A percentile compares a stretch with the other conserved stretches of the same genome.
These are phyloP conservation scores for Flueggea neowawraea DNA, from an alignment of 441 rosid species.

Conservation along the genomic window DNA sequence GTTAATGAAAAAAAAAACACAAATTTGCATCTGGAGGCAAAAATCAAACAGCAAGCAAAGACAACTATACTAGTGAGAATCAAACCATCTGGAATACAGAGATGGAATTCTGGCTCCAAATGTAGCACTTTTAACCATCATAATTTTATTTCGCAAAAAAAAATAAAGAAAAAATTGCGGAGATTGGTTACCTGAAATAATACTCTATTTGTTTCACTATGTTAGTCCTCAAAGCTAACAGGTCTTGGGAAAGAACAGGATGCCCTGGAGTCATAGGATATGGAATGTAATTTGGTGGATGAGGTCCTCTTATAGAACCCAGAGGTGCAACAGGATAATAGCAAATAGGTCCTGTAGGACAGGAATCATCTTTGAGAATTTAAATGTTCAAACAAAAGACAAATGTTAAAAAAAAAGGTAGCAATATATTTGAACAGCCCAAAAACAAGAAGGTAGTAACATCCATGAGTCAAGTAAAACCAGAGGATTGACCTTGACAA, in stretches of 20 bases:
- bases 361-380: conserved; percentile 16
- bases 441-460: conserved; percentile 1
- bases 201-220: conserved; percentile 79
- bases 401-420: not conserved
- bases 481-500: too few species aligned
- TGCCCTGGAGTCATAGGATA: conserved; percentile 55
- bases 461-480: too few species aligned
- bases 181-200: conserved; percentile 74
- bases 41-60: too few species aligned
- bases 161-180: too few species aligned
- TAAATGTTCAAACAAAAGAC: not conserved
- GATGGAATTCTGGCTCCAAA: conserved; percentile 1
- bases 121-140: conserved; percentile 1
- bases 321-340: conserved; percentile 65
- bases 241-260: conserved; percentile 46
- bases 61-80: too few species aligned
- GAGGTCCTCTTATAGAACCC: conserved; percentile 67
- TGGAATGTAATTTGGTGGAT: conserved; percentile 51
- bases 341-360: conserved; percentile 54
- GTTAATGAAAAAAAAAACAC: too few species aligned
- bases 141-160: too few species aligned
- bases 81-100: too few species aligned
- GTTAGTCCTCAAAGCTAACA: conserved; percentile 42
- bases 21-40: too few species aligned
- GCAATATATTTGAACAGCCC: not conserved